phyloP scores from a whole-genome alignment of 2,329 filamentous ascomycete genomes.

The Pseudocercospora crystallina region DNA sequence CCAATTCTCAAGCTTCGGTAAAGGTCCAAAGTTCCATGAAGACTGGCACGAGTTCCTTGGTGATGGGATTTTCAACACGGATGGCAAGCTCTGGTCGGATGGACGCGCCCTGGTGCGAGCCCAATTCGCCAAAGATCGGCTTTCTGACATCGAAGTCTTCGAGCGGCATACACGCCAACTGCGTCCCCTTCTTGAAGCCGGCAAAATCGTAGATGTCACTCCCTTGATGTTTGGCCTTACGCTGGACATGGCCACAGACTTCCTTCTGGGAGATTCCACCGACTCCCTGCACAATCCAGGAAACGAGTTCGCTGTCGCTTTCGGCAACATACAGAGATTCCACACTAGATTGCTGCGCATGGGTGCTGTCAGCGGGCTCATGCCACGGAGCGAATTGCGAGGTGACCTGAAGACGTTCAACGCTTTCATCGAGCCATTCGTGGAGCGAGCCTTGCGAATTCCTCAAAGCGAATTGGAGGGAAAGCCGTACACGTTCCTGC shows the following conservation, averaged over 20 bases:
- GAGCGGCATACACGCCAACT: no score
- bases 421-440: slow-evolving; percentile 1
- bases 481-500: slow-evolving; percentile 48
- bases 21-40: neutral
- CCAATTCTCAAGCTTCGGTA: neutral
- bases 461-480: neutral
- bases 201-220: no score
- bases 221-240: no score
- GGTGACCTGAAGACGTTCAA: slow-evolving; percentile 32
- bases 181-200: no score
- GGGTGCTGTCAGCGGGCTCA: slow-evolving; percentile 9
- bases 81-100: no score
- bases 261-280: slow-evolving; percentile 28
- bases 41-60: neutral
- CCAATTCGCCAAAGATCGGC: no score
- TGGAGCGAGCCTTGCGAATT: slow-evolving; percentile 9
- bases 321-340: slow-evolving; percentile 4
- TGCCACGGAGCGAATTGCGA: slow-evolving; percentile 2
- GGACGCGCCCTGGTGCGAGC: no score
- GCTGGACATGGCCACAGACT: slow-evolving; percentile 35
- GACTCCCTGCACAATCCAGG: slow-evolving; percentile 17
- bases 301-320: slow-evolving; percentile 23
- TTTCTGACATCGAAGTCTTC: no score
- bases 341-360: neutral
- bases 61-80: no score